Conservation (phyloP, 179 eudicot genomes). For the Silene vulgaris region DNA sequence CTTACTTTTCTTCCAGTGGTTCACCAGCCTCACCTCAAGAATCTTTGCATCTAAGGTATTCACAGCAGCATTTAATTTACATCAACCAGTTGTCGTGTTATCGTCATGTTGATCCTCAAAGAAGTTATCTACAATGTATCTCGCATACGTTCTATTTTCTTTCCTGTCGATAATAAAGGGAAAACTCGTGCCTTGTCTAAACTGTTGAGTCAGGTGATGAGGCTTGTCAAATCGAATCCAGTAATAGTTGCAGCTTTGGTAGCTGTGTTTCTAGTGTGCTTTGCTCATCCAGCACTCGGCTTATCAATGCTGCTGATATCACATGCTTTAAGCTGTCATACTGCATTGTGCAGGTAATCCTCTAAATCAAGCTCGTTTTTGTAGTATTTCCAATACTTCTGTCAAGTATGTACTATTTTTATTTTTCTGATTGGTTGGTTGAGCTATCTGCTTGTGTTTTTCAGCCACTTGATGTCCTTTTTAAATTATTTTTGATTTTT, state of each 20-base stretch:
- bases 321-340: constrained; percentile 77
- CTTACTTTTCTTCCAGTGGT: constrained; percentile 42
- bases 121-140: background rate
- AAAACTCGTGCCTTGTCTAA: constrained; percentile 10
- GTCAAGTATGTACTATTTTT: background rate
- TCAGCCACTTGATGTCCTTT: constrained; percentile 8
- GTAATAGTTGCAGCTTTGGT: constrained; percentile 46
- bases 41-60: constrained; percentile 69
- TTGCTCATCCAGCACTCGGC: constrained; percentile 90
- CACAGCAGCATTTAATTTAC: constrained; percentile 5
- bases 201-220: constrained; percentile 52
- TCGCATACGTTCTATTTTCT: background rate
- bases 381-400: too few species aligned
- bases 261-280: constrained; percentile 60
- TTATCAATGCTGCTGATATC: constrained; percentile 55
- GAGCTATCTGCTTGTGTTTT: background rate
- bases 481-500: background rate
- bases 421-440: background rate
- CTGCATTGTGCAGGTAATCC: constrained; percentile 71
- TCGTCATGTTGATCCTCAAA: background rate
- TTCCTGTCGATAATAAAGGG: background rate
- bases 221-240: constrained; percentile 54
- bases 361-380: background rate
- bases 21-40: constrained; percentile 43
- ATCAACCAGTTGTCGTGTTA: constrained; percentile 3